These are phyloP conservation scores for Xylariaceae sp. DNA, from an alignment of 2,329 filamentous ascomycete genomes.

Conservation along the genomic window DNA sequence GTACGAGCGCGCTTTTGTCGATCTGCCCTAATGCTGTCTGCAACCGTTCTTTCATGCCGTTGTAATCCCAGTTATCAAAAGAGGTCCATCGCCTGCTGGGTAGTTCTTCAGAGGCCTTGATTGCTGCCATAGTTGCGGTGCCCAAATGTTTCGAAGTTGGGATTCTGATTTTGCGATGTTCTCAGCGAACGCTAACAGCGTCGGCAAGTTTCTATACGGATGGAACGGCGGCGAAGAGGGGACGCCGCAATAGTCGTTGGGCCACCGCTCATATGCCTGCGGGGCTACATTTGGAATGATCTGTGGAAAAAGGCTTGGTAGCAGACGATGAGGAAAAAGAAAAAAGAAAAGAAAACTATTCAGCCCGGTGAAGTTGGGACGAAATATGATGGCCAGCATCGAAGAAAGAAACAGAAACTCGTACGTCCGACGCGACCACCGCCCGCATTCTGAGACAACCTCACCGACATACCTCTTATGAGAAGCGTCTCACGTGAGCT, in stretches of 20 bases:
- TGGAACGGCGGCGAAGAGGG: neutral
- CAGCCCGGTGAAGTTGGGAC: too few species aligned
- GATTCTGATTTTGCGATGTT: neutral
- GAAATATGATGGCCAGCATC: too few species aligned
- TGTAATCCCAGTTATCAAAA: slow-evolving; percentile 27
- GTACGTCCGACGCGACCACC: too few species aligned
- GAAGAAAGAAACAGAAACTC: too few species aligned
- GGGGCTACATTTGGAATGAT: neutral
- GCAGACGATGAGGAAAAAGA: neutral
- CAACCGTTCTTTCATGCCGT: slow-evolving; percentile 26
- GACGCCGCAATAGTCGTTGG: neutral
- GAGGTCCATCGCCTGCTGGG: slow-evolving; percentile 28
- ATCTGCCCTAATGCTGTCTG: slow-evolving; percentile 10
- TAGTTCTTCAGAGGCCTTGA: slow-evolving; percentile 43
- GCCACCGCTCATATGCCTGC: too few species aligned
- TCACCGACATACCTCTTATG: too few species aligned
- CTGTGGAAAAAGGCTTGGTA: neutral
- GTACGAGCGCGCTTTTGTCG: slow-evolving; percentile 29
- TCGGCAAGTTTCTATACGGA: neutral
- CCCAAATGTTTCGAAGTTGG: neutral
- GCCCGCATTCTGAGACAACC: too few species aligned
- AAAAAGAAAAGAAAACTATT: too few species aligned
- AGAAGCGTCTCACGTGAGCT: too few species aligned
- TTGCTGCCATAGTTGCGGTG: slow-evolving; percentile 1
- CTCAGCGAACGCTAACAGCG: neutral